phyloP scores from a whole-genome alignment of 2,329 filamentous ascomycete genomes.

The Zalaria sp. region DNA sequence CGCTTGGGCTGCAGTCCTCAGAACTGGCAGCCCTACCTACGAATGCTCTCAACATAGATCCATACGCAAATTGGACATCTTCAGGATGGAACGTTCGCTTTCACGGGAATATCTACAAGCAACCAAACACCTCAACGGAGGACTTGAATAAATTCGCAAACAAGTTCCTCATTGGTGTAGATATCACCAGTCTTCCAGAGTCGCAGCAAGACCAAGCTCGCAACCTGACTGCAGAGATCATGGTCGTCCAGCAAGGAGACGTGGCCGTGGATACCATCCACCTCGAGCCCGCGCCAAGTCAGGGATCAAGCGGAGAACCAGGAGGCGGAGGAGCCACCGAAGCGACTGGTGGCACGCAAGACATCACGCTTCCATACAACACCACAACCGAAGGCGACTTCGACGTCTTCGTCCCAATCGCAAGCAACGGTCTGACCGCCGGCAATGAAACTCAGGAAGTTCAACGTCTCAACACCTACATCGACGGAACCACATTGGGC shows the following conservation, averaged over 20 bases:
- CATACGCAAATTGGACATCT: conserved; percentile 62
- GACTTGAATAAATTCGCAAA: conserved; percentile 58
- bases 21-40: conserved; percentile 51
- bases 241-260: conserved; percentile 57
- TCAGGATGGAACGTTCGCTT: conserved; percentile 63
- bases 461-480: conserved; percentile 55
- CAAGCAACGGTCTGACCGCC: conserved; percentile 43
- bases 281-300: conserved; percentile 43
- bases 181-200: conserved; percentile 43
- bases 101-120: conserved; percentile 71
- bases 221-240: conserved; percentile 60
- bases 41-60: conserved; percentile 55
- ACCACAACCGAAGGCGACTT: conserved; percentile 60
- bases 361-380: conserved; percentile 47
- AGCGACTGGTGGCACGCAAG: conserved; percentile 46
- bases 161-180: conserved; percentile 52
- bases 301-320: conserved; percentile 35
- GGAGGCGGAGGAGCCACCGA: conserved; percentile 37
- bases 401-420: conserved; percentile 53
- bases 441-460: conserved; percentile 52
- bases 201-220: conserved; percentile 52
- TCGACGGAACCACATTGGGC: conserved; percentile 48
- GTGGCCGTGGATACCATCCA: conserved; percentile 46
- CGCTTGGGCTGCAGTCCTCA: conserved; percentile 43
- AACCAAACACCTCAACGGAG: conserved; percentile 50